These are phyloP conservation scores for Rhodamnia argentea DNA, from an alignment of 345 rosid species.

Conservation along the genomic window DNA sequence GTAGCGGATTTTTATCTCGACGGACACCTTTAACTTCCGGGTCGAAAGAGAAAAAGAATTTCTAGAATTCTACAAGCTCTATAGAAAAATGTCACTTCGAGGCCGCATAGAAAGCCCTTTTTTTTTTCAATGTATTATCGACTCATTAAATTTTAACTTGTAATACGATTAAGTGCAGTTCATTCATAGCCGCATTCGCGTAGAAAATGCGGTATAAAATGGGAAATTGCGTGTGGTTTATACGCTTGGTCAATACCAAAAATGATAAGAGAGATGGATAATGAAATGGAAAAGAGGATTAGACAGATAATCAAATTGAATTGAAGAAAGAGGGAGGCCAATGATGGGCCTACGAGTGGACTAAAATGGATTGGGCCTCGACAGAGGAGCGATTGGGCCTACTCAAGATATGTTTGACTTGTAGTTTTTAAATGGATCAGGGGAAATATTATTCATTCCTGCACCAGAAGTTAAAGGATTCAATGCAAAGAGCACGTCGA, in stretches of 20 bases:
- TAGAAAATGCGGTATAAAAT: neutral
- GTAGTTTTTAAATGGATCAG: neutral
- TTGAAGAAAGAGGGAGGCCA: neutral
- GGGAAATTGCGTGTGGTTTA: neutral
- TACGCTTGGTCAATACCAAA: neutral
- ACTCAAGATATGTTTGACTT: neutral
- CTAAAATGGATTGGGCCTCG: neutral
- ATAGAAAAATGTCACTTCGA: neutral
- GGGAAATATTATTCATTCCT: neutral
- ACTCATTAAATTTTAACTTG: neutral
- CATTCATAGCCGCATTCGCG: neutral
- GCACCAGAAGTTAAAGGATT: neutral
- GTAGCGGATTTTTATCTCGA: neutral
- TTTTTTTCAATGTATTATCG: neutral
- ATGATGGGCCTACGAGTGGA: neutral
- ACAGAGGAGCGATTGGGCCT: neutral
- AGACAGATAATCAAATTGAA: neutral
- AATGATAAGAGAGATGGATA: neutral
- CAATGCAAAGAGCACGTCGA: neutral
- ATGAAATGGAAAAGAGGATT: neutral
- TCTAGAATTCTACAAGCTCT: neutral
- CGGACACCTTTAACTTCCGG: neutral
- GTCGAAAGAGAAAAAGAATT: neutral
- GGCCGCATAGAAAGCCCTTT: accelerated
- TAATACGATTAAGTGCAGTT: neutral